Base-by-base conservation (phyloP, 768 basidiomycete species). In the Butyriboletus loyo region DNA sequence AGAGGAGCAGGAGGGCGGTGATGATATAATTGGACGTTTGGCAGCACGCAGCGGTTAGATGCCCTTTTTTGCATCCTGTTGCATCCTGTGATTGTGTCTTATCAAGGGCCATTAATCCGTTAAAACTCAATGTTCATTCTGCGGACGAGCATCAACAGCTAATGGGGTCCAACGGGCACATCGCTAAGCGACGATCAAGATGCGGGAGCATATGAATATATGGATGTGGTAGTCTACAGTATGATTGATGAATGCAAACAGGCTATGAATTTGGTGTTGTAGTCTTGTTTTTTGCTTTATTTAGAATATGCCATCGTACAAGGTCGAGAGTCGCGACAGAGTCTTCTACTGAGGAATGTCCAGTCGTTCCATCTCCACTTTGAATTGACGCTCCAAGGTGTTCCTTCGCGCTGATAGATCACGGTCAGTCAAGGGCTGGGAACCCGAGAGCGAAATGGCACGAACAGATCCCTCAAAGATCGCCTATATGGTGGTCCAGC, bases 291-390 rank as follows among this genome's bases (percentile, higher is more conserved):
- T 75, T 80, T 49, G 74, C 66, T 56, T 77, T 82, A 57, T 91
- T 84, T 56, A 86, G 67, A 44, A 95, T 73, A 68, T 86, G 83
- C 86, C 87, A 93, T 54, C 86, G 79, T 21, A 98, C 86, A 19
- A 96, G 81, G 62, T 98, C 88, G 36, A 98, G 76, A 2, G 96
- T 92, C 1, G 92, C 89, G 22, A 82, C 70, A 1, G 93, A 92
- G 71, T 98, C 96, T 68, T 95, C 94, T 1, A 90, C 75, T 0
- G 92, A 93, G 44, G 89, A 92, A 73, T 98, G 96, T 3, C 95
- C 95, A 7, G 77, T 75, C 13, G 80, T 77, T 7, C 81, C 82
- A 28, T 79, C 89, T 24, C 88, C 89, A 11, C 80, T 79, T 67
- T 99, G 96, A 50, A 99, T 98, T 52, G 79, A 77, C 55, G 80